Percentiles rank a stretch among this genome's conserved stretches.
These are phyloP conservation scores for Clavariopsis aquatica DNA, from an alignment of 495 filamentous ascomycete species.

Conservation along the genomic window DNA sequence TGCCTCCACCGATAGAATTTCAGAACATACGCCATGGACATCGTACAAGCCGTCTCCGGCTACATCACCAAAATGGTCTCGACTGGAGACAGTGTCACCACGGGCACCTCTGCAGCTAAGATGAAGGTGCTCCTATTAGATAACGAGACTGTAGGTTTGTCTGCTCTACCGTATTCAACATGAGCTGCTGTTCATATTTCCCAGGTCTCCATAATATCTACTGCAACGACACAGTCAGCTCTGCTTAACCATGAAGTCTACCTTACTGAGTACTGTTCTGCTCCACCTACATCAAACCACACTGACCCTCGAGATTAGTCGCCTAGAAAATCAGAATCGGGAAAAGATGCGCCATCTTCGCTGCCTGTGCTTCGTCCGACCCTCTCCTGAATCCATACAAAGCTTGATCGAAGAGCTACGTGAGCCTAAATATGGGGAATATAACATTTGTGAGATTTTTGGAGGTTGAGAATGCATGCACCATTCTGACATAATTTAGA, in stretches of 20 bases:
- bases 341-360: slow-evolving; percentile 98
- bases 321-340: slow-evolving; percentile 82
- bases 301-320: slow-evolving; percentile 49
- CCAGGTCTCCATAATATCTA: slow-evolving; percentile 84
- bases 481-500: slow-evolving; percentile 48
- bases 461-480: not conserved
- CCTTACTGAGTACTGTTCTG: slow-evolving; percentile 70
- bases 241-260: slow-evolving; percentile 98
- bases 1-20: not conserved
- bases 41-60: slow-evolving; percentile 85
- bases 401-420: slow-evolving; percentile 92
- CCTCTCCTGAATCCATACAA: slow-evolving; percentile 87
- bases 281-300: not conserved
- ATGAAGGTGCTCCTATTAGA: slow-evolving; percentile 99
- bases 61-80: slow-evolving; percentile 98
- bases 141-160: slow-evolving; percentile 77
- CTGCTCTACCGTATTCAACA: slow-evolving; percentile 21
- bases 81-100: slow-evolving; percentile 67
- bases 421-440: slow-evolving; percentile 97
- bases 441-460: slow-evolving; percentile 68
- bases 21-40: slow-evolving; percentile 66
- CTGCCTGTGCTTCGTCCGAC: slow-evolving; percentile 89
- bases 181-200: slow-evolving; percentile 16
- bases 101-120: slow-evolving; percentile 75
- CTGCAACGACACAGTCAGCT: slow-evolving; percentile 91